These are phyloP conservation scores for Arthonia radiata DNA, from an alignment of 495 filamentous ascomycete species.

Conservation along the genomic window DNA sequence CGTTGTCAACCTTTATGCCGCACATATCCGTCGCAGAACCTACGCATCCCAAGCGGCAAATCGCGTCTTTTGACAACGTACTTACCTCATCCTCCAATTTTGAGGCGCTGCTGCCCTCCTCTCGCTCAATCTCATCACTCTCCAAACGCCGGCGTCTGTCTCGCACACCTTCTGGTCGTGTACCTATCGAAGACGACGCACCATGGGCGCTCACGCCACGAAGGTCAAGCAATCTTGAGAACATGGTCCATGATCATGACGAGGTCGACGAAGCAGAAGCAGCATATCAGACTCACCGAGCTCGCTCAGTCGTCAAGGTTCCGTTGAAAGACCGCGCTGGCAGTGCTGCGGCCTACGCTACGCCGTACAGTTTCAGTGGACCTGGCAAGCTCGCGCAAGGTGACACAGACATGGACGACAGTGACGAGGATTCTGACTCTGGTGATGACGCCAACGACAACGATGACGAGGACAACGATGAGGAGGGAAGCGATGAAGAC, in stretches of 20 bases:
- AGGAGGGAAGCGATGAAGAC: neutral
- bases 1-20: constrained; percentile 7
- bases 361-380: constrained; percentile 19
- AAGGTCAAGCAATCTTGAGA: constrained; percentile 7
- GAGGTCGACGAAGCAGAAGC: constrained; percentile 10
- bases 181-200: constrained; percentile 1
- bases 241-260: too few relatives aligned
- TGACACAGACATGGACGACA: neutral
- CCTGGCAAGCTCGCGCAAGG: neutral
- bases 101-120: too few relatives aligned
- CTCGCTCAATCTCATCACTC: constrained; percentile 1
- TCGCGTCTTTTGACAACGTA: constrained; percentile 11
- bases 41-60: constrained; percentile 14
- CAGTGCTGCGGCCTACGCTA: constrained; percentile 18
- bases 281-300: constrained; percentile 8
- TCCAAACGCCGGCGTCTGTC: constrained; percentile 8
- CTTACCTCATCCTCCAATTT: too few relatives aligned
- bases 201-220: constrained; percentile 7
- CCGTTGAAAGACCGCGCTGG: constrained; percentile 8
- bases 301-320: constrained; percentile 8
- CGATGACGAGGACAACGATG: neutral
- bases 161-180: constrained; percentile 6
- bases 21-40: too few relatives aligned
- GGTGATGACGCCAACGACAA: neutral
- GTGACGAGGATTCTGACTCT: neutral